Evolutionary conservation across 345 rosid species (phyloP).

Genomic region (Lepidium didymum): DNA sequence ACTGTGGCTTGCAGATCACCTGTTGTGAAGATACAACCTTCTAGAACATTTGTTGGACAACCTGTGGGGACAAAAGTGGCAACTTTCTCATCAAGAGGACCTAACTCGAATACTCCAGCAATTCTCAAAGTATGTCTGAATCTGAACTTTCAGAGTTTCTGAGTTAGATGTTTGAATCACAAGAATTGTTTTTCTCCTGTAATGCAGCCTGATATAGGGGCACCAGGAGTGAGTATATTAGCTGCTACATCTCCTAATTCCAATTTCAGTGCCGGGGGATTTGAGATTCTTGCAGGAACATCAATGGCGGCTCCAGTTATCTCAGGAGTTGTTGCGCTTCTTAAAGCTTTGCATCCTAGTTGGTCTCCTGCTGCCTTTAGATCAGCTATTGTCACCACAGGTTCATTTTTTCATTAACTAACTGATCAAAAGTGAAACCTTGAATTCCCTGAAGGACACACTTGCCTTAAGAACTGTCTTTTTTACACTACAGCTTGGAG

Average conservation of each 20-base stretch:
- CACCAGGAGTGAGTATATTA: conserved; percentile 38
- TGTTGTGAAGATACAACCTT: conserved; percentile 15
- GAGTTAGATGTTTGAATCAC: background rate
- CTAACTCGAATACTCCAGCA: conserved; percentile 26
- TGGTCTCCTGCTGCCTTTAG: conserved; percentile 45
- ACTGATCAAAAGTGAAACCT: background rate
- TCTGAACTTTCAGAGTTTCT: background rate
- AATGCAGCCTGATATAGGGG: conserved; percentile 37
- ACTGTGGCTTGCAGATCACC: conserved; percentile 19
- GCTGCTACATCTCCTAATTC: conserved; percentile 30
- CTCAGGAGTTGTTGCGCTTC: conserved; percentile 35
- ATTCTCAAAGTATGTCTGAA: conserved; percentile 12
- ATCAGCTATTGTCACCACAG: conserved; percentile 47
- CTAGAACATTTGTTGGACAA: conserved; percentile 7
- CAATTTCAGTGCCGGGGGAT: background rate
- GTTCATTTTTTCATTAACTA: conserved; percentile 16
- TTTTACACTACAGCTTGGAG: conserved; percentile 28
- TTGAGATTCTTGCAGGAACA: conserved; percentile 24
- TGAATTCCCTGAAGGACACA: background rate
- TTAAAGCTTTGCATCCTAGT: conserved; percentile 33
- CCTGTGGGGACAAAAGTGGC: conserved; percentile 22
- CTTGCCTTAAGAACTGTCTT: background rate
- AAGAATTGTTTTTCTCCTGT: background rate
- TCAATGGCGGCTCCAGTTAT: conserved; percentile 37
- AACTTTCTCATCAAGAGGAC: conserved; percentile 43